Conservation (phyloP, 2,329 filamentous ascomycete genomes). For the Gliomastix tumulicola region DNA sequence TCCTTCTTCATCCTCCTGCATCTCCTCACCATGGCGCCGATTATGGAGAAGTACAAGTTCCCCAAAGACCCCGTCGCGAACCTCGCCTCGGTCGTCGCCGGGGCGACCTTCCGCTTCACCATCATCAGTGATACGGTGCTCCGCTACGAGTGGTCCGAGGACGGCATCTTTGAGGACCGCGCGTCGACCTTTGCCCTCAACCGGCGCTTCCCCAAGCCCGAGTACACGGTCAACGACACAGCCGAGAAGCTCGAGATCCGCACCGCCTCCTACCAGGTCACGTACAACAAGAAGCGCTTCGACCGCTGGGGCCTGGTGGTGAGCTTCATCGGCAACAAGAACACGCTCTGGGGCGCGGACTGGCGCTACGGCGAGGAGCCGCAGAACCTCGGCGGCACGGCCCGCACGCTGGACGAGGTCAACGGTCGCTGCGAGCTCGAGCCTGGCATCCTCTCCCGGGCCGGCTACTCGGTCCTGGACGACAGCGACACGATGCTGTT, state of each 20-base stretch:
- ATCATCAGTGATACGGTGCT: slow-evolving; percentile 48
- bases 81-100: slow-evolving; percentile 2
- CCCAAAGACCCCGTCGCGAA: slow-evolving; percentile 2
- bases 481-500: slow-evolving; percentile 52
- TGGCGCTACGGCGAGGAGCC: slow-evolving; percentile 46
- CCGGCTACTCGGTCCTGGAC: slow-evolving; percentile 45
- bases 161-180: slow-evolving; percentile 54
- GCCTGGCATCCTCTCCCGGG: slow-evolving; percentile 40
- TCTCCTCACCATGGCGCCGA: no score
- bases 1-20: background rate
- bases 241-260: slow-evolving; percentile 44
- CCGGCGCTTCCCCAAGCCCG: slow-evolving; percentile 33
- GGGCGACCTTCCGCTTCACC: slow-evolving; percentile 48
- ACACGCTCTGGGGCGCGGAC: slow-evolving; percentile 26
- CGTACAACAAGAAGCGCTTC: slow-evolving; percentile 52
- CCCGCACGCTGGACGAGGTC: slow-evolving; percentile 45
- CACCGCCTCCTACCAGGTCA: slow-evolving; percentile 46
- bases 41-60: slow-evolving; percentile 4
- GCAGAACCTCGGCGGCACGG: slow-evolving; percentile 36
- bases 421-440: slow-evolving; percentile 44
- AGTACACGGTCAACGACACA: slow-evolving; percentile 39
- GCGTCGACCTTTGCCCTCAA: slow-evolving; percentile 56
- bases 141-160: slow-evolving; percentile 55
- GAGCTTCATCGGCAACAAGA: slow-evolving; percentile 30
- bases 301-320: slow-evolving; percentile 39